Evolutionary conservation across 2,329 filamentous ascomycete species (phyloP), one percentile per base, ranked within the genome.

Genomic region (Juglanconis sp.): DNA sequence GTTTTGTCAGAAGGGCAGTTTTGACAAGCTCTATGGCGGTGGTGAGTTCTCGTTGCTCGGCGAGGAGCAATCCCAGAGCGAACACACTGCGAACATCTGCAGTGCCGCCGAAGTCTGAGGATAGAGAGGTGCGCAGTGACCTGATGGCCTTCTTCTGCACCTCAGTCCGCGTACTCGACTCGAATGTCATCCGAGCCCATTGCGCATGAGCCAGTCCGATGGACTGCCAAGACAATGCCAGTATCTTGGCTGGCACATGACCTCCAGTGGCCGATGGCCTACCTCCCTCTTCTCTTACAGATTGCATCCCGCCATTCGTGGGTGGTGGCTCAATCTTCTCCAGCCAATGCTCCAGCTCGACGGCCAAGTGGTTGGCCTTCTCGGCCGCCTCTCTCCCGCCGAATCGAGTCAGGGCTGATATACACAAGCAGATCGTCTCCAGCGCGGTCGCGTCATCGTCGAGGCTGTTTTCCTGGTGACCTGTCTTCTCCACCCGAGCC

Each of bases 161-260:
- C 53, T 89, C 85, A 5, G 87, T 81, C 62, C 95, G 85, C 17
- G 82, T 79, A 46, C 87, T 82, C 31, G 87, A 88, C 65, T 96
- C 88, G 61, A 87, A 90, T 0, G 93, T 96, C 69, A 88, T 81
- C 56, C 88, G 85, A 49, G 93, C 91, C 92, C 92, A 97, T 64
- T 94, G 88, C 2, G 93, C 91, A 66, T 95, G 87, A 13, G 90
- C 89, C 57, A 96, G 81, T 0, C 94, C 95, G 64, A 98, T 88
- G 7, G 91, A 90, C 68, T 92, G 87, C 82, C 94, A 96, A 31
- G 90, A 85, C 61, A 87, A 75, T 3, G 89, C 88, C 58, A 94
- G 76, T 11, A 87, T 81, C 31, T 79, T 78, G 5, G 85, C 81
- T 35, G 86, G 78, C 3, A 94, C 79, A 17, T 60, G 32, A 67